Conservation (phyloP, 2,329 filamentous ascomycete species). For the Aspergillaceae sp. region DNA sequence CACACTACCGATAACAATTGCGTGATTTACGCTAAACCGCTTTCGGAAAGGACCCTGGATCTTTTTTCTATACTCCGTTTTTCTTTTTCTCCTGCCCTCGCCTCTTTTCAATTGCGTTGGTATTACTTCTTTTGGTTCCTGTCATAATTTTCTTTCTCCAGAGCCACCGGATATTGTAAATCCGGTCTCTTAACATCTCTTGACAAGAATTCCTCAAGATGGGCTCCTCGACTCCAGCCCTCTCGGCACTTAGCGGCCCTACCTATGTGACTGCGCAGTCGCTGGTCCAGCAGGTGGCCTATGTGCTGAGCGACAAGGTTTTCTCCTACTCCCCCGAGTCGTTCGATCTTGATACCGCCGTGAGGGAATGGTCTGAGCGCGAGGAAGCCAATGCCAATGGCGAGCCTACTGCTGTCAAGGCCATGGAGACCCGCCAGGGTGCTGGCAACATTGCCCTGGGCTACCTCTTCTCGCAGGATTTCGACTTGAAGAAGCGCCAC, state of each 20-base stretch:
- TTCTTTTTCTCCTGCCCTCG: constrained; percentile 4
- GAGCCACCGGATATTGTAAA: constrained; percentile 13
- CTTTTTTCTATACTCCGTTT: constrained; percentile 17
- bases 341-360: constrained; percentile 80
- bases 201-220: constrained; percentile 21
- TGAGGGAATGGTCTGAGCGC: constrained; percentile 64
- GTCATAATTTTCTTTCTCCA: constrained; percentile 16
- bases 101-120: constrained; percentile 3
- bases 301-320: constrained; percentile 90
- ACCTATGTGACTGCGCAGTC: constrained; percentile 90
- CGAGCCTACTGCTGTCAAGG: constrained; percentile 65
- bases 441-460: constrained; percentile 87
- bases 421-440: constrained; percentile 78
- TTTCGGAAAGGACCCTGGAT: constrained; percentile 19
- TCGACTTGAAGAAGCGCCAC: constrained; percentile 81
- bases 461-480: constrained; percentile 96
- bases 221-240: constrained; percentile 32
- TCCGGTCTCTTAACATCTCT: constrained; percentile 11
- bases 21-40: constrained; percentile 26
- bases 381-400: constrained; percentile 73
- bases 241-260: constrained; percentile 64
- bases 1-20: constrained; percentile 25
- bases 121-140: constrained; percentile 11
- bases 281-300: constrained; percentile 91
- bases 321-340: constrained; percentile 93